Evolutionary conservation across 2,329 filamentous ascomycete genomes (phyloP).

Genomic region (Phoma sp.): DNA sequence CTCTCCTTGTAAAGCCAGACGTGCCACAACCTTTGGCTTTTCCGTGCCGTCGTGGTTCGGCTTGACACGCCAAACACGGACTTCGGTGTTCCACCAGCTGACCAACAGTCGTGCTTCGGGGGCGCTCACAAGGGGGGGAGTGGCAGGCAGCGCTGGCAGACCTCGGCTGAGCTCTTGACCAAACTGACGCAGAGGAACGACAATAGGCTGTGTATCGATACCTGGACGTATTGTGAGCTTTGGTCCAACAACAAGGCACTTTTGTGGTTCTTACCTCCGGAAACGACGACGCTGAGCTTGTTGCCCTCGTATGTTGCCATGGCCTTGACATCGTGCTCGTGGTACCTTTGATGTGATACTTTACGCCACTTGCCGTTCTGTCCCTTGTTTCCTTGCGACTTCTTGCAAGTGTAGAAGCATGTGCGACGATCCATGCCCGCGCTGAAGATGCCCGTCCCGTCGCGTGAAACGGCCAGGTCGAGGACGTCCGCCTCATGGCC

Average conservation of each 20-base stretch:
- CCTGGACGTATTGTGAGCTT: constrained; percentile 56
- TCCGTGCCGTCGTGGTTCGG: constrained; percentile 55
- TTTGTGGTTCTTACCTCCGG: constrained; percentile 71
- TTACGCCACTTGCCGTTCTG: constrained; percentile 73
- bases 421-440: constrained; percentile 92
- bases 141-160: constrained; percentile 83
- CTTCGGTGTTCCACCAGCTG: constrained; percentile 90
- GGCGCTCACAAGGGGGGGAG: constrained; percentile 75
- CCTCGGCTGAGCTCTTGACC: constrained; percentile 81
- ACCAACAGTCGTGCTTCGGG: constrained; percentile 76
- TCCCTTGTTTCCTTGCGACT: constrained; percentile 32
- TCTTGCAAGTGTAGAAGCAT: constrained; percentile 71
- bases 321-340: constrained; percentile 93
- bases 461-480: constrained; percentile 80
- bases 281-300: constrained; percentile 84
- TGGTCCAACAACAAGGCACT: not conserved
- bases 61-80: constrained; percentile 78
- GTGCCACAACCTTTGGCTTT: constrained; percentile 50
- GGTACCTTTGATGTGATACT: constrained; percentile 83
- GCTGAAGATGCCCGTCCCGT: constrained; percentile 83
- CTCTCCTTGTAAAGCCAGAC: constrained; percentile 62
- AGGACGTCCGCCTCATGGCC: constrained; percentile 90
- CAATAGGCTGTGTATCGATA: constrained; percentile 81
- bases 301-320: constrained; percentile 89
- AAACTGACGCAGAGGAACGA: constrained; percentile 79